Evolutionary conservation across 805 yeast genomes (phyloP).

Genomic region (Priceomyces carsonii): DNA sequence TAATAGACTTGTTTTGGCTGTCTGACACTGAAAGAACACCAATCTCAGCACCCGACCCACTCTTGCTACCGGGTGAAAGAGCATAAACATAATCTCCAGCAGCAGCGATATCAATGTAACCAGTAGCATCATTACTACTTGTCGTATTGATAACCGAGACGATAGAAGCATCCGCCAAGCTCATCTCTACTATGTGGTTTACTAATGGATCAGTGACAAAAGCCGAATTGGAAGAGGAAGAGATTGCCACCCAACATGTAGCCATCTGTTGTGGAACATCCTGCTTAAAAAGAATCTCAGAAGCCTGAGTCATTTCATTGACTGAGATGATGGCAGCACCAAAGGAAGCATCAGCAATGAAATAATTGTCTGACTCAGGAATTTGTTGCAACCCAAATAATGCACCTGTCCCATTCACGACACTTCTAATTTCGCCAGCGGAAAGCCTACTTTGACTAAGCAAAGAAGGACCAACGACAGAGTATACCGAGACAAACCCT

Average conservation of each 20-base stretch:
- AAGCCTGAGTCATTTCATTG: background rate
- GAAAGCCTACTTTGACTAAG: background rate
- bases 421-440: background rate
- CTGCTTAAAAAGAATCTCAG: background rate
- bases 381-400: conserved; percentile 1
- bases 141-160: background rate
- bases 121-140: background rate
- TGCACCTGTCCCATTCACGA: background rate
- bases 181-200: conserved; percentile 2
- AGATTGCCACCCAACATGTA: background rate
- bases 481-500: conserved; percentile 1
- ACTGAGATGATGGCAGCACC: background rate
- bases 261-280: background rate
- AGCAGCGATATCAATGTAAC: background rate
- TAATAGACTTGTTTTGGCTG: too few relatives aligned
- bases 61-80: background rate
- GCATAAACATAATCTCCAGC: conserved; percentile 3
- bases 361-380: background rate
- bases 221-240: background rate
- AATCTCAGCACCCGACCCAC: too few relatives aligned
- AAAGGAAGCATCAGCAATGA: background rate
- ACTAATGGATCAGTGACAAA: conserved; percentile 3
- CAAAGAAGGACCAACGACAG: background rate
- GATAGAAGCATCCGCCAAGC: conserved; percentile 1
- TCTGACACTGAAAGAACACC: too few relatives aligned